Evolutionary conservation across 2,329 filamentous ascomycete species (phyloP), one percentile per base, ranked within the genome.

Genomic region (Aureobasidium musti): DNA sequence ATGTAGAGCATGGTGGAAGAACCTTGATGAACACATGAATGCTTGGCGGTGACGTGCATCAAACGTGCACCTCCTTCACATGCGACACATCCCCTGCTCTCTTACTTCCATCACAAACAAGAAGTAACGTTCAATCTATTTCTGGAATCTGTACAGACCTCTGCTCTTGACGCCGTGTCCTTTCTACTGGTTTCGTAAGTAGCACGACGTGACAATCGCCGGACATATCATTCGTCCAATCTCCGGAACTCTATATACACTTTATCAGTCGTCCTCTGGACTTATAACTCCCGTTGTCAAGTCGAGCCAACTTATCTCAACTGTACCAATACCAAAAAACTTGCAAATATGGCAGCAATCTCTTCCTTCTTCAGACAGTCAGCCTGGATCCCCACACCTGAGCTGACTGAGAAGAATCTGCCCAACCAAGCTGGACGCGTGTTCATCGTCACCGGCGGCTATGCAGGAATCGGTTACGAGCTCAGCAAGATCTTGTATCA

Each of bases 401-500:
- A 73, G 1, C 77, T 82, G 63, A 82, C 79, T 3, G 79, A 81
- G 50, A 72, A 76, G 47, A 75, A 80, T 35, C 73, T 82, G 8
- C 74, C 77, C 7, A 74, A 80, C 60, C 78, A 80, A 66, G 71
- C 74, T 19, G 80, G 77, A 70, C 80, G 76, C 19, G 81, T 85
- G 39, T 81, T 79, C 75, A 79, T 87, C 67, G 80, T 87, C 19
- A 87, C 77, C 0, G 82, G 82, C 26, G 80, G 79, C 28, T 77
- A 79, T 63, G 72, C 78, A 52, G 71, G 71, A 23, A 77, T 86
- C 7, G 85, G 85, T 11, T 79, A 81, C 47, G 82, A 86, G 69
- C 77, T 87, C 23, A 77, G 77, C 37, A 79, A 80, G 45, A 79
- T 87, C 3, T 77, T 88, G 13, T 87, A 87, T 73, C 73, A 76